phyloP scores from a whole-genome alignment of 352 stramenopile species.

The Pythium rishiriense region DNA sequence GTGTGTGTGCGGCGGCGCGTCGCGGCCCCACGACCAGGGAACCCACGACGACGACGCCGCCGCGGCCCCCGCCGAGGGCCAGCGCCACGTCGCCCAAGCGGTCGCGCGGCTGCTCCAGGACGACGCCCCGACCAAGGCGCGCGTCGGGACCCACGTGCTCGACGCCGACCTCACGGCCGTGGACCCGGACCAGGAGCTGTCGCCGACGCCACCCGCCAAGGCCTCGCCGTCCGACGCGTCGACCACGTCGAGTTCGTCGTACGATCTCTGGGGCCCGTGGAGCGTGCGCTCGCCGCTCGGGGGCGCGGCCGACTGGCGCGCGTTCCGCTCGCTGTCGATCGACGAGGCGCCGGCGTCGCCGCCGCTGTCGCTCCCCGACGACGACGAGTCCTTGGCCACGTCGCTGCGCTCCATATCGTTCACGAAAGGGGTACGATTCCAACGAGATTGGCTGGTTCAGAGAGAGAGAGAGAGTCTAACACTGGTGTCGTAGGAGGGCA shows the following conservation, averaged over 20 bases:
- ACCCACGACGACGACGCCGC: neutral
- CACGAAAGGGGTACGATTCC: constrained; percentile 15
- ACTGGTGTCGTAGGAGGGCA: constrained; percentile 10
- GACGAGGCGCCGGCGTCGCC: constrained; percentile 30
- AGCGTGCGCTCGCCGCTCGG: constrained; percentile 30
- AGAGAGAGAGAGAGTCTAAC: no score
- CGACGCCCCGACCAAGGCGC: neutral
- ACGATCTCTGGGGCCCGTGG: constrained; percentile 45
- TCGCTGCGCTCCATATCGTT: constrained; percentile 56
- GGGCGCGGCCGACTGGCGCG: constrained; percentile 30
- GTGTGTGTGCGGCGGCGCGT: no score
- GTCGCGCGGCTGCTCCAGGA: constrained; percentile 7
- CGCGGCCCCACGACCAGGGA: neutral
- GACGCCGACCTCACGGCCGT: neutral
- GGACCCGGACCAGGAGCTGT: constrained; percentile 33
- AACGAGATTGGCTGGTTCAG: no score
- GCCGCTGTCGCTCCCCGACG: constrained; percentile 19
- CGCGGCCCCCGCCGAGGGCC: neutral
- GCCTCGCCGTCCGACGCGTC: constrained; percentile 7
- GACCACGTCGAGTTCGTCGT: constrained; percentile 10
- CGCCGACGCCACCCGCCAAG: constrained; percentile 25
- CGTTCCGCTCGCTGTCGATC: constrained; percentile 40
- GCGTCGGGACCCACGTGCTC: neutral
- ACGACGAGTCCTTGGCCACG: constrained; percentile 37
- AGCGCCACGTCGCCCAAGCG: constrained; percentile 6